These are phyloP conservation scores for Lipomyces anomalus DNA, from an alignment of 805 yeast genomes.

Conservation along the genomic window DNA sequence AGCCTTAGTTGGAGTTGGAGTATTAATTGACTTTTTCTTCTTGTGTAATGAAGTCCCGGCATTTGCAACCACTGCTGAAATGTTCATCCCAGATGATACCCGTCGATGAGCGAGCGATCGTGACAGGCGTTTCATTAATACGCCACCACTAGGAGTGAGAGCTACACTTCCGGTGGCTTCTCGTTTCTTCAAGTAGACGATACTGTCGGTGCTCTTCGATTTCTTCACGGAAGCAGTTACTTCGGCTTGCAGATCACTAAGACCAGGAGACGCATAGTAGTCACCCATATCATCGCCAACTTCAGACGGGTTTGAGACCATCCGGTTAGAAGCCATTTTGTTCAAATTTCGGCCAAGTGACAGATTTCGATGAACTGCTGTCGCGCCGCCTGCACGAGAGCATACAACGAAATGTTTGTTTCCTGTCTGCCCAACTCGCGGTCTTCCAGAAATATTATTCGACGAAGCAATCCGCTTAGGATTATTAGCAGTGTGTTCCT, in stretches of 20 bases:
- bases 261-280: too few relatives aligned
- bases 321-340: slow-evolving; percentile 3
- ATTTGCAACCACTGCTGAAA: too few relatives aligned
- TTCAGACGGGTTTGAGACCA: not conserved
- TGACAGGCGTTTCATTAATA: slow-evolving; percentile 16
- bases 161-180: not conserved
- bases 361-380: slow-evolving; percentile 12
- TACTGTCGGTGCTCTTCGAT: slow-evolving; percentile 17
- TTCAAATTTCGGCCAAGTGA: slow-evolving; percentile 16
- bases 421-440: not conserved
- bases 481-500: too few relatives aligned
- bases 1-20: slow-evolving; percentile 8
- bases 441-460: not conserved
- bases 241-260: not conserved
- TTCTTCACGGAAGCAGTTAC: slow-evolving; percentile 4
- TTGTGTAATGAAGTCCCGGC: slow-evolving; percentile 4
- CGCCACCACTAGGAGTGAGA: not conserved
- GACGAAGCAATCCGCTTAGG: not conserved
- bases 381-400: slow-evolving; percentile 1
- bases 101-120: slow-evolving; percentile 12
- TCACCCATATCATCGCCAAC: too few relatives aligned
- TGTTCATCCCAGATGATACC: slow-evolving; percentile 1
- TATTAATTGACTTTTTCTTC: slow-evolving; percentile 4
- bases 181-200: not conserved
- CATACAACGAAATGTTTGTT: slow-evolving; percentile 16